phyloP scores from a whole-genome alignment of 768 basidiomycete genomes.

The Pleurotus salmoneostramineus region DNA sequence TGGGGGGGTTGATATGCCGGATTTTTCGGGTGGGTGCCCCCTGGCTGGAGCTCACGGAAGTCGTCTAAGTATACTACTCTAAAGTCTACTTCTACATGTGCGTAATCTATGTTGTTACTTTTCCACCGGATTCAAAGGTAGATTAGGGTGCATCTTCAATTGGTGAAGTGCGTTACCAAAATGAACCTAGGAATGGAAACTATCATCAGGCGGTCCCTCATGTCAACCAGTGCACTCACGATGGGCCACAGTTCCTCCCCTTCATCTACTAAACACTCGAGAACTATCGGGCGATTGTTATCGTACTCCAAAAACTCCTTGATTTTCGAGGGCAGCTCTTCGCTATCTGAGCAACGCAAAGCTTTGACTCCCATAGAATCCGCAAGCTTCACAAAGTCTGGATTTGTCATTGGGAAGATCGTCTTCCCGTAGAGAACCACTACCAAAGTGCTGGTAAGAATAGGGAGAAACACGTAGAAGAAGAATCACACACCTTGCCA shows the following conservation, averaged over 20 bases:
- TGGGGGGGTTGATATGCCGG: too few species aligned
- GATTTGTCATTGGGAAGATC: conserved; percentile 97
- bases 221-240: conserved; percentile 36
- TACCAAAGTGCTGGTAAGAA: conserved; percentile 5
- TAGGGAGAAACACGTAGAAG: not conserved
- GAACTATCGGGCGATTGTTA: conserved; percentile 74
- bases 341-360: conserved; percentile 65
- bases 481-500: conserved; percentile 77
- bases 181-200: conserved; percentile 51
- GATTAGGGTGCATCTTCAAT: conserved; percentile 68
- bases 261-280: conserved; percentile 85
- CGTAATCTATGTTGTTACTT: too few species aligned
- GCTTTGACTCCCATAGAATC: conserved; percentile 91
- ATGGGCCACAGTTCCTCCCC: conserved; percentile 90
- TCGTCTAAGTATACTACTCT: too few species aligned
- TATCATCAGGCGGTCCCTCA: conserved; percentile 12
- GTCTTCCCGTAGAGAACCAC: conserved; percentile 98
- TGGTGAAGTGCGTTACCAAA: conserved; percentile 95
- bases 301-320: conserved; percentile 98
- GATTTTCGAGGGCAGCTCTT: conserved; percentile 91
- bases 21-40: too few species aligned
- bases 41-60: too few species aligned
- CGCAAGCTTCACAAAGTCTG: conserved; percentile 89
- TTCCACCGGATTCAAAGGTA: too few species aligned
- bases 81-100: too few species aligned